Evolutionary conservation across 805 yeast species (phyloP), one percentile per base, ranked within the genome.

Genomic region (Trichomonascus vanleenenianus): DNA sequence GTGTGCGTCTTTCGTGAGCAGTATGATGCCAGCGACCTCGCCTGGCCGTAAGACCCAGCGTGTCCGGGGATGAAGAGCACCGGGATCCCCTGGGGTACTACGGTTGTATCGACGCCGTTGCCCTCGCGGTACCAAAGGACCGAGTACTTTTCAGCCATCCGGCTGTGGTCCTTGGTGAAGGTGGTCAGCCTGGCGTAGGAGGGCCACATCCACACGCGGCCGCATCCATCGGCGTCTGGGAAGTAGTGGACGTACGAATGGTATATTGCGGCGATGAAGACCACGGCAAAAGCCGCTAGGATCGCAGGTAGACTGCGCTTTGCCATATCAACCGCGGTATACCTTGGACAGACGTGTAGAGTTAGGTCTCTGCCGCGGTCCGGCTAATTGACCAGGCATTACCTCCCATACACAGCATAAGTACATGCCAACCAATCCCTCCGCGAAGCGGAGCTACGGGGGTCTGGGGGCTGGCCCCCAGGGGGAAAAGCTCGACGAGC

Each of bases 31-130:
- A 91, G 75, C 1, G 96, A 85, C 43, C 98, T 70, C 8, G 78
- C 95, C 63, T 93, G 99, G 52, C 79, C 76, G 62, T 78, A 88
- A 46, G 94, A 82, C 1, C 99, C 99, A 0, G 98, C 98, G 60
- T 94, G 93, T 0, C 99, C 99, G 0, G 98, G 98, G 35, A 94
- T 83, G 62, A 93, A 93, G 12, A 93, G 66, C 1, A 87, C 88
- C 0, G 99, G 99, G 1, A 85, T 74, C 0, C 97, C 97, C 45
- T 57, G 58, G 0, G 95, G 91, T 3, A 25, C 45, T 9, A 50
- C 39, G 15, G 46, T 42, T 5, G 40, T 36, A 40, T 62, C 66
- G 1, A 54, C 44, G 2, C 45, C 45, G 12, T 79, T 83, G 50
- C 85, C 94, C 57, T 94, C 98, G 44, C 97, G 67, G 63, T 91